Percentiles rank a stretch among this genome's conserved stretches.
Conservation (phyloP, 495 filamentous ascomycete species). For the Corynascus novoguineensis region DNA sequence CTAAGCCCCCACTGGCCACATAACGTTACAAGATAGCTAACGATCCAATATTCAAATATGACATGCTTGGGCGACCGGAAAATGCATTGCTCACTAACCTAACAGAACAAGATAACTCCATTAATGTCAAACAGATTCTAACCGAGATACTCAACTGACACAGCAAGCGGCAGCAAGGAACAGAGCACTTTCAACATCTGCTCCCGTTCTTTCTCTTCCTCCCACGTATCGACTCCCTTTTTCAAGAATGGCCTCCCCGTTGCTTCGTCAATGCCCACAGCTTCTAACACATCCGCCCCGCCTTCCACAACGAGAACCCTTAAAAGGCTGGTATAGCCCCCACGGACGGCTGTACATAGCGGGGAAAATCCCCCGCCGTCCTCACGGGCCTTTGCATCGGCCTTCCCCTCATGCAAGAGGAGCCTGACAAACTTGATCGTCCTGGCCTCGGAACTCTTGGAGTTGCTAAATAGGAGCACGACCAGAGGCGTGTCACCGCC, state of each 20-base stretch:
- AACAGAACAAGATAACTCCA: too few relatives aligned
- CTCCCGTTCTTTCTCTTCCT: neutral
- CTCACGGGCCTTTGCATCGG: neutral
- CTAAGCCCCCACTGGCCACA: too few relatives aligned
- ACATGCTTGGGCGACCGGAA: too few relatives aligned
- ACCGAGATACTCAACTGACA: neutral
- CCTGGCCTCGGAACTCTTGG: neutral
- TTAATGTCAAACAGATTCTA: neutral
- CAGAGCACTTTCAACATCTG: neutral
- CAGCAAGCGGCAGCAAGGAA: neutral
- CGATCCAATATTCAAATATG: too few relatives aligned
- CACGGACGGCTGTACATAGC: neutral
- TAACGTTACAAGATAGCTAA: too few relatives aligned
- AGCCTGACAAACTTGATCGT: neutral
- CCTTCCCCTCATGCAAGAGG: neutral
- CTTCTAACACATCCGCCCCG: neutral
- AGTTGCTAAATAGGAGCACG: neutral
- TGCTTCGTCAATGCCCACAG: neutral
- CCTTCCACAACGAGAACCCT: neutral
- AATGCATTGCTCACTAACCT: too few relatives aligned
- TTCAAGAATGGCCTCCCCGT: neutral
- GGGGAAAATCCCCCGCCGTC: neutral
- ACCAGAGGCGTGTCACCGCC: neutral
- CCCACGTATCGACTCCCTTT: neutral
- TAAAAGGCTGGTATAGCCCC: neutral